Conservation (phyloP, 2,329 filamentous ascomycete genomes). For the Ophiostoma novo-ulmi region DNA sequence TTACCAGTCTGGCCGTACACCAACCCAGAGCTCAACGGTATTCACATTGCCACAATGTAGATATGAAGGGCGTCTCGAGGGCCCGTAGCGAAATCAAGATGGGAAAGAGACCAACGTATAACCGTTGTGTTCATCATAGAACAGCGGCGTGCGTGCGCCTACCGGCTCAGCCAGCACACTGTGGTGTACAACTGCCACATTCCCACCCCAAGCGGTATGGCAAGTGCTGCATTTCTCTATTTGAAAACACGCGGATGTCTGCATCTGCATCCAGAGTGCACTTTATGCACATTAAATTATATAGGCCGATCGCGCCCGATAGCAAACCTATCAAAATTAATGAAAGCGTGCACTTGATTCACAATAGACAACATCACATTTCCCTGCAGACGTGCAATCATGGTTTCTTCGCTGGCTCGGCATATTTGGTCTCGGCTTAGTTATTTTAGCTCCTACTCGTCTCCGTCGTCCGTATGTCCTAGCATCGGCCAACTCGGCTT, state of each 20-base stretch:
- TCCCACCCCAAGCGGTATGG: neutral
- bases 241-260: neutral
- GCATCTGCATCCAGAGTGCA: neutral
- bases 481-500: constrained; percentile 2
- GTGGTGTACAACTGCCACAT: neutral
- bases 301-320: neutral
- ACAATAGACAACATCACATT: neutral
- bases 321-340: neutral
- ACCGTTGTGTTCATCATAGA: neutral
- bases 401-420: neutral
- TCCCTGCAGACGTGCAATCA: neutral
- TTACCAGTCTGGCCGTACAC: neutral
- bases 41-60: too few species aligned
- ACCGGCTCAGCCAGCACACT: neutral
- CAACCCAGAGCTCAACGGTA: too few species aligned
- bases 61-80: neutral
- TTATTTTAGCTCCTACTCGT: neutral
- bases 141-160: neutral
- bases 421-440: constrained; percentile 1
- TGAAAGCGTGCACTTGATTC: neutral
- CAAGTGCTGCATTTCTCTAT: neutral
- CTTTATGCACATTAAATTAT: neutral
- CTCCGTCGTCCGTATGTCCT: neutral
- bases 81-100: neutral
- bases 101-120: neutral